Evolutionary conservation across 208 protist genomes (phyloP), one percentile per base, ranked within the genome.

Genomic region (Phytomonas serpens): DNA sequence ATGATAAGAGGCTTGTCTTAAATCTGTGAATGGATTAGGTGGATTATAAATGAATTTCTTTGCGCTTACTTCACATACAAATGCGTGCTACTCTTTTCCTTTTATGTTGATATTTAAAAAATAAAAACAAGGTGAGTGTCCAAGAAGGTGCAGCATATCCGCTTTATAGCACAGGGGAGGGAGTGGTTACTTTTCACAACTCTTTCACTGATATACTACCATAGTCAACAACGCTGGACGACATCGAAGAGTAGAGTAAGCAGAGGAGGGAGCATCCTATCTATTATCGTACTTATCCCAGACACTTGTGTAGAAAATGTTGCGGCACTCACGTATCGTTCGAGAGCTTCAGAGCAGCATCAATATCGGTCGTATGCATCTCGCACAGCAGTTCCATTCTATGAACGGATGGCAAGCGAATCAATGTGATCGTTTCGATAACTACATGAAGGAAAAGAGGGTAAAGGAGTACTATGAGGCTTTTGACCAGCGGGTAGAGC

Each of bases 401-500:
- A 93, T 95, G 87, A 81, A 90, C 5, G 87, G 90, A 29, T 95
- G 87, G 88, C 87, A 95, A 75, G 31, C 70, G 0, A 69, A 61
- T 13, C 85, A 90, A 61, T 74, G 84, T 68, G 11, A 68, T 31
- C 77, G 86, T 61, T 94, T 96, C 70, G 91, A 96, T 75, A 42
- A 71, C n/a, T 96, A 89, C 68, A 76, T 96, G 5, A 73, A 74
- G 61, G 82, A 90, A 42, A 85, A 89, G 77, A 80, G 91, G 29
- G 71, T 74, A 42, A 84, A 78, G 71, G 77, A 93, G 76, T 77
- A 71, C 76, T 92, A 83, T 74, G 91, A 96, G 10, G 80, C 71
- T 0, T 96, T 96, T 75, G 91, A 96, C 65, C 91, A 96, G 70
- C 88, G 91, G 0, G 88, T 96, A 3, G 88, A 94, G 78, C 83